Conservation (phyloP, 2,329 filamentous ascomycete species). For the Phyllosticta citriasiana region DNA sequence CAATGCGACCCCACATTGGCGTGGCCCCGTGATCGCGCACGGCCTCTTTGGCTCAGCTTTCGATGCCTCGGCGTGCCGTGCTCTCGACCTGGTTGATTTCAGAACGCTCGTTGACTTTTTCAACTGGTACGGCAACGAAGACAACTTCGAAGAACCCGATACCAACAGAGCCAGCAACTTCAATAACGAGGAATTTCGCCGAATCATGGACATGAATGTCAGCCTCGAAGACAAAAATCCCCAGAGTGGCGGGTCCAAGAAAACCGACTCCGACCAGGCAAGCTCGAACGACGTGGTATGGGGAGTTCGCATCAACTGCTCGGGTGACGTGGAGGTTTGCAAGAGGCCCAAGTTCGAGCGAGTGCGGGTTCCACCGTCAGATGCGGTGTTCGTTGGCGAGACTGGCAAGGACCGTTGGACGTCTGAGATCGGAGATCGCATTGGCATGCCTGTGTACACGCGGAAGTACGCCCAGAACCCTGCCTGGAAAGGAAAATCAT, state of each 20-base stretch:
- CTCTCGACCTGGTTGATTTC: background rate
- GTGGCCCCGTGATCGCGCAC: conserved; percentile 10
- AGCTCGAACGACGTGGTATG: background rate
- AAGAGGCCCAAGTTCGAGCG: background rate
- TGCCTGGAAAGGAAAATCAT: background rate
- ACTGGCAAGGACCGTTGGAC: background rate
- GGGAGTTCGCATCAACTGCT: background rate
- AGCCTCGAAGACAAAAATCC: no score
- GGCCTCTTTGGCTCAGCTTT: background rate
- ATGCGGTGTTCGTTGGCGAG: background rate
- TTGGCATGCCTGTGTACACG: background rate
- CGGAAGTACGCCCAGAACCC: background rate
- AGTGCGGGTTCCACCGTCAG: background rate
- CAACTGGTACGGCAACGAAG: background rate
- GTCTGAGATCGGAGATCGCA: background rate
- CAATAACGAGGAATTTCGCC: no score
- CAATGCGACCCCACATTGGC: conserved; percentile 2
- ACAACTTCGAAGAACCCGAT: no score
- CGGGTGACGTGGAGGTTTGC: background rate
- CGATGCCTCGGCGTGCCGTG: background rate
- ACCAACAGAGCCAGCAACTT: no score
- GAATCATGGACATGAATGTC: no score
- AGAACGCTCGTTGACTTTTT: background rate
- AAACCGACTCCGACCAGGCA: no score
- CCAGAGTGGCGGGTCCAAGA: no score